Conservation (phyloP, 371 early-diverging fungal genomes). For the Furculomyces boomerangus region DNA sequence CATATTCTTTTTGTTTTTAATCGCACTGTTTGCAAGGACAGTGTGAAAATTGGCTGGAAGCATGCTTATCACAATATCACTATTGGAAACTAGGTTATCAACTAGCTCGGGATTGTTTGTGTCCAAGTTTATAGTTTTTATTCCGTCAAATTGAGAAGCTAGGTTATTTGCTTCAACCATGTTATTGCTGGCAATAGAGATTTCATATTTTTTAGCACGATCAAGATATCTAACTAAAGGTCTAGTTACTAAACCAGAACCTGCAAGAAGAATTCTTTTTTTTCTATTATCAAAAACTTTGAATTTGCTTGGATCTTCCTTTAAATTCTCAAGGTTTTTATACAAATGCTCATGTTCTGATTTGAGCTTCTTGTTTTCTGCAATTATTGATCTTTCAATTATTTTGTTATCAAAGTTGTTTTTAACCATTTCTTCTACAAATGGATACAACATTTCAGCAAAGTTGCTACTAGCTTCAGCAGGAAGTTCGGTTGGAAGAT, state of each 20-base stretch:
- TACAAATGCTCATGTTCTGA: conserved; percentile 31
- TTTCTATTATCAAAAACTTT: conserved; percentile 10
- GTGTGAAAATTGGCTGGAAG: conserved; percentile 90
- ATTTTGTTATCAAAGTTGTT: conserved; percentile 48
- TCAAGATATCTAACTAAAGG: conserved; percentile 74
- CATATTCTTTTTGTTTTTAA: conserved; percentile 75
- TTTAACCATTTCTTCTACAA: conserved; percentile 55
- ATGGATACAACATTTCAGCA: conserved; percentile 64
- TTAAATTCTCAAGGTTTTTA: conserved; percentile 13
- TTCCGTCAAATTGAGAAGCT: conserved; percentile 33
- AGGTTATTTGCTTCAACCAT: conserved; percentile 45
- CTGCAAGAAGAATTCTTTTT: conserved; percentile 52
- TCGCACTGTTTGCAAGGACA: conserved; percentile 58
- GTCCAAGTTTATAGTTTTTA: conserved; percentile 21
- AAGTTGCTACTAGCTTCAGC: conserved; percentile 85
- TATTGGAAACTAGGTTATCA: conserved; percentile 40
- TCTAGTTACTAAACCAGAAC: conserved; percentile 85
- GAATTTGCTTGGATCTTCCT: conserved; percentile 12
- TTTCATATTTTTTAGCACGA: conserved; percentile 35
- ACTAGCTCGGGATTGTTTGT: conserved; percentile 29
- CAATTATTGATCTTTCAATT: conserved; percentile 58
- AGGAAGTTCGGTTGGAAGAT: conserved; percentile 89
- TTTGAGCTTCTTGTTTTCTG: conserved; percentile 44
- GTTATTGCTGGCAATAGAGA: conserved; percentile 69
- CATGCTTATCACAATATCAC: conserved; percentile 85